Base-by-base conservation (phyloP, 108 stramenopile species). In the Skeletonema tropicum region DNA sequence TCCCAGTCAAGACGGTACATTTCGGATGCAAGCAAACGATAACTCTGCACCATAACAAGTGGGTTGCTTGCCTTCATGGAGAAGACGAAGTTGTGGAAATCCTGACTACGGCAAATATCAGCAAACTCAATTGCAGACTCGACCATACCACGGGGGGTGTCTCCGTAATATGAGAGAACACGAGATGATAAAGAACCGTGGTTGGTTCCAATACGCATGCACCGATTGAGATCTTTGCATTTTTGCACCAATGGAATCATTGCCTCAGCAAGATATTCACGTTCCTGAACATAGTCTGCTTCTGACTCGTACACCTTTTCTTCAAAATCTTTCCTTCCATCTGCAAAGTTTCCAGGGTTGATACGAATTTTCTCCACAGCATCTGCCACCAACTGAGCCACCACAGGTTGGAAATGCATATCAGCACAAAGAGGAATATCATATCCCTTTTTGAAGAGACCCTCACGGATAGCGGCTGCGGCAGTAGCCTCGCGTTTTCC, bases 11-110 rank as follows among this genome's bases (percentile, higher is more conserved):
- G 68, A 67, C 93, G 86, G 79, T 97, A 97, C 88, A 88, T 87
- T 74, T 96, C 94, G 3, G 95, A 94, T 26, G 97, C 96, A 61
- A 97, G 83, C 52, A 97, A 83, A 66, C 98, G 94, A 82, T 97
- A 97, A 33, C 87, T 89, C 76, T 98, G 98, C 17, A 97, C 97
- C 98, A 98, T 98, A 60, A 98, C 98, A 64, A 98, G 76, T n/a
- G 98, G 98, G 61, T 98, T 98, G 60, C 92, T 93, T 12, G 98
- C 94, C 89, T 98, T 98, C 98, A 98, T 98, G 65, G 95, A 96
- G 73, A 98, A 98, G 72, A 98, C 94, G 84, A 98, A 98, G 89
- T 98, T 98, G 93, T 98, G 98, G 77, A 74, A 98, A 66, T 98
- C 94, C 76, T 95, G 88, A 39, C 80, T 83, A 35, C 98, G 88